Base-by-base conservation (phyloP, 106 monocot species). In the Dendrobium nobile region DNA sequence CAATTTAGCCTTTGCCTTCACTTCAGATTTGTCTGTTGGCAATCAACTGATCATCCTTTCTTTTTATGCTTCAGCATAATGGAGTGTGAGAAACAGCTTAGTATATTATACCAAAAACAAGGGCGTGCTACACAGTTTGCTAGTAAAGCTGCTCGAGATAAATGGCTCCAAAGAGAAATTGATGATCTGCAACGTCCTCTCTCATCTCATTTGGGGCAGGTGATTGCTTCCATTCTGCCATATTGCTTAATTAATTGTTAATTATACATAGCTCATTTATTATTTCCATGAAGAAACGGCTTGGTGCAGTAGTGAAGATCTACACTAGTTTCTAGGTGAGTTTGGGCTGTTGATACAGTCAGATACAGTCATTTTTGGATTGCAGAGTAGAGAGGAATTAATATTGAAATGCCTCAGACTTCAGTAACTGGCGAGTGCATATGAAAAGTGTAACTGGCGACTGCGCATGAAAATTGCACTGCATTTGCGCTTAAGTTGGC, bases 151-250 rank as follows among this genome's bases (percentile, higher is more conserved):
- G 91, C 89, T 79, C 82, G 98, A 24, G 95, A 98, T 85, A 89
- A 88, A 82, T 98, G 98, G 98, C 92, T 98, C 41, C 98, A 95
- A 85, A 94, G 85, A 61, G 98, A 98, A 91, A 90, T 95, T 85
- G 92, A 92, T 80, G 95, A 95, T 85, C 98, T 95, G 54, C 86
- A 90, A 43, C 89, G 92, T 64, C 85, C 95, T 85, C 85, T 92
- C 40, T 91, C 89, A 78, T 87, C 95, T 68, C 92, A 95, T 77
- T 41, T 82, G 54, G 64, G 78, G 40, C 98, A 98, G 95, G 98
- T 98, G 47, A 85, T 73, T 77, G 75, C 27, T 81, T 73, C 27
- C 13, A 70, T 56, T 19, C 7, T 45, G 3, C 67, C 20, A 51
- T 10, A 5, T 16, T n/a, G 17, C 10, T 31, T 70, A 15, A 31